Base-by-base conservation (phyloP, 257 asterid genomes). In the Vinca minor region DNA sequence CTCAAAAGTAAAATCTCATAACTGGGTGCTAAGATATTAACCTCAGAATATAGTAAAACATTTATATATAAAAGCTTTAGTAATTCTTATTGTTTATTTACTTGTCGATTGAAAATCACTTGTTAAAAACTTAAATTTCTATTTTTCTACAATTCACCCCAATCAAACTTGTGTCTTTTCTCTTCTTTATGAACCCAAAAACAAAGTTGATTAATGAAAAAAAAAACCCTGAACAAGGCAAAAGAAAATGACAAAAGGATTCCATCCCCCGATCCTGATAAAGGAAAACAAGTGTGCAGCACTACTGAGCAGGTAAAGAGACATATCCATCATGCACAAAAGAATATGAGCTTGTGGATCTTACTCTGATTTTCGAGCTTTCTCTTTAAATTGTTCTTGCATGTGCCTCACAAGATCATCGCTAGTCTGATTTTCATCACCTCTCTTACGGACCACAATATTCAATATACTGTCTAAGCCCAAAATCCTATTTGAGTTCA, bases 341-440 rank as follows among this genome's bases (percentile, higher is more conserved):
- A 81, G 49, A 72, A 38, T 38, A 42, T 67, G 59, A 35, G 49
- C 47, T 23, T 67, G 66, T 66, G 34, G 64, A 71, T 70, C 97
- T 82, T 93, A 93, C 99, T 93, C 99, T 2, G 99, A 85, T 76
- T 90, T 93, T 74, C 97, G 95, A 80, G 99, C 97, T 82, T 89
- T 93, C 77, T 93, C 99, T 78, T 93, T 93, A 76, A 93, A 93
- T 69, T 93, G 99, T 69, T 93, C 97, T 83, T 93, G 99, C 99
- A 93, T 89, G 82, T 87, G 94, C 73, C 92, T 82, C 87, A 89
- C 87, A 74, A 89, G 96, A 73, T 85, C 90, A 69, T 93, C 97
- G 64, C 96, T 77, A 38, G 89, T 83, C 77, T 59, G 72, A 79
- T 76, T 83, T 69, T 87, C 95, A 41, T 81, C 84, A 52, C 91